Base-by-base conservation (phyloP, 2,329 filamentous ascomycete genomes). In the Calonectria leucothoes region DNA sequence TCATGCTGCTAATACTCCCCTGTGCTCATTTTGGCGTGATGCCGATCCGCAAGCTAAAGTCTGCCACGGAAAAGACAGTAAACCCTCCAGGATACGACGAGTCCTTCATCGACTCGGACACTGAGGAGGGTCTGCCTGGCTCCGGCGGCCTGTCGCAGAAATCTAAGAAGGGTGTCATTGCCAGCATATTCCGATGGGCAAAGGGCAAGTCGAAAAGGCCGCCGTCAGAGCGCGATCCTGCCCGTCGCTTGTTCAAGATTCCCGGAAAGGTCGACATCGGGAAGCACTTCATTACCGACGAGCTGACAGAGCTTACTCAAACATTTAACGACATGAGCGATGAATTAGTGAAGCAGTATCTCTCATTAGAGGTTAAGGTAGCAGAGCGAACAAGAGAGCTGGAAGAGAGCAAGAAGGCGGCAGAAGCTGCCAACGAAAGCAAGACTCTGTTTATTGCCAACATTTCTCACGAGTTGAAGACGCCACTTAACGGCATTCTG, bases 401-500 rank as follows among this genome's bases (percentile, higher is more conserved):
- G 0, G 95, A 98, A 81, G 91, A 95, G 74, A 97, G 94, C 86
- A 98, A 98, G 83, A 95, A 95, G 85, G 95, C 95, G 1, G 96
- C 96, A 1, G 96, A 98, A 83, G 94, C 94, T n/a, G 96, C 96
- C 4, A 98, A 98, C 79, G 94, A 98, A 85, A 97, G 95, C 88
- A 99, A 99, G 86, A 98, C 97, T 0, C 88, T 98, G 11, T 98
- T 98, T 86, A 97, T 99, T 75, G 97, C 97, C 23, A 98, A 98
- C 80, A 98, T 98, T 65, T 93, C 92, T 1, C 91, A 93, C 78
- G 91, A 98, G 83, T 88, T 99, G 42, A 97, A 98, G 82, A 99
- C 97, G 1, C 97, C 97, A 0, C 89, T 98, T 71, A 98, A 98
- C 81, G 97, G 96, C 15, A 98, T 98, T 63, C 88, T 99, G 80